Evolutionary conservation across 371 early-diverging fungal species (phyloP).

Genomic region (Actinomortierella wolfii): DNA sequence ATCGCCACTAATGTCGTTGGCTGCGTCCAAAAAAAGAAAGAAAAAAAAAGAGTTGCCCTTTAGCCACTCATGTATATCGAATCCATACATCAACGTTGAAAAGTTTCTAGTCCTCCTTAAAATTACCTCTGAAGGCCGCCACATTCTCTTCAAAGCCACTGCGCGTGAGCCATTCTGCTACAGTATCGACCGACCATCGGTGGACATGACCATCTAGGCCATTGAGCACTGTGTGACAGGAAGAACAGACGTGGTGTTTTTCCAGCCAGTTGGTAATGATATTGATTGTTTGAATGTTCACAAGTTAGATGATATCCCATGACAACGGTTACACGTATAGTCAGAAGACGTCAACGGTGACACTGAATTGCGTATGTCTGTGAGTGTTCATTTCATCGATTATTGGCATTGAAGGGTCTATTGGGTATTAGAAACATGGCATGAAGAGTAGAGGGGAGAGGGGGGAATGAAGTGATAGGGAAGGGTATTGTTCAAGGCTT

Average conservation of each 20-base stretch:
- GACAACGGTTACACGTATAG: no score
- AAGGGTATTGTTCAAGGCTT: no score
- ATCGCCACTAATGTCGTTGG: conserved; percentile 48
- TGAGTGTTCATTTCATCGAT: neutral
- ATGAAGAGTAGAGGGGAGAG: neutral
- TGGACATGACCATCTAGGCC: conserved; percentile 26
- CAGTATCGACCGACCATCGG: conserved; percentile 41
- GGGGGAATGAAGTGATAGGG: neutral
- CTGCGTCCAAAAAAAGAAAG: conserved; percentile 4
- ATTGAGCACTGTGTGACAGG: conserved; percentile 10
- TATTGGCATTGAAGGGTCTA: neutral
- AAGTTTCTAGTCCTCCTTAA: no score
- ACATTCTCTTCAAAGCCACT: conserved; percentile 44
- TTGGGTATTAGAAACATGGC: conserved; percentile 2
- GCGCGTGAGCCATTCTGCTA: conserved; percentile 31
- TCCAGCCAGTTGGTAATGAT: no score
- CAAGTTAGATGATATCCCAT: no score
- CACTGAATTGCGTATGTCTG: neutral
- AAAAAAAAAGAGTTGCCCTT: no score
- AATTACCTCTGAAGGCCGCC: conserved; percentile 31
- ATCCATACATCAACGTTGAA: neutral
- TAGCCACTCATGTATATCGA: no score
- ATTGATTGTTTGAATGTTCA: no score
- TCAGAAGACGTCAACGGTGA: neutral
- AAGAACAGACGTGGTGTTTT: no score